phyloP scores from a whole-genome alignment of 2,329 filamentous ascomycete species.

The Rachicladosporium sp. region DNA sequence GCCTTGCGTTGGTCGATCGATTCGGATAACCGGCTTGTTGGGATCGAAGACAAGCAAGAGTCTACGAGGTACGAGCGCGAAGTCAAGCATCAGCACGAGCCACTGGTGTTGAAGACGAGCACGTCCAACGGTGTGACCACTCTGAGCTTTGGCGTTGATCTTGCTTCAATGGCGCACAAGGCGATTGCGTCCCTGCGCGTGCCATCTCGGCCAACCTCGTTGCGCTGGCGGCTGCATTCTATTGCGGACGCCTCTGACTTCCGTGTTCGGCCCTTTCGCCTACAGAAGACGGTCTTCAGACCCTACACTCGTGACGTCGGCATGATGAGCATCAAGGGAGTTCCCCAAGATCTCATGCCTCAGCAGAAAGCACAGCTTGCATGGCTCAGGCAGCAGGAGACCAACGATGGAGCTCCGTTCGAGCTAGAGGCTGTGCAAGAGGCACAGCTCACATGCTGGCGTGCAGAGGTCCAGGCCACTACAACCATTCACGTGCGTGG shows the following conservation, averaged over 20 bases:
- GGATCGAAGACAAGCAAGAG: constrained; percentile 39
- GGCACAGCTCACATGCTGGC: constrained; percentile 30
- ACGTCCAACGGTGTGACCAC: not conserved
- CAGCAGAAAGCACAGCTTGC: constrained; percentile 42
- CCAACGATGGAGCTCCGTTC: constrained; percentile 9
- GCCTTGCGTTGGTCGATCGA: constrained; percentile 26
- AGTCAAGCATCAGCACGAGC: constrained; percentile 37
- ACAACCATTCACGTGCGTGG: constrained; percentile 36
- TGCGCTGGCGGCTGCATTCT: too few relatives aligned
- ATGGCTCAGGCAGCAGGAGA: constrained; percentile 50
- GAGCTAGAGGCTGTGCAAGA: constrained; percentile 22
- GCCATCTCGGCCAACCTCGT: too few relatives aligned
- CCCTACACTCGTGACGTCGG: too few relatives aligned
- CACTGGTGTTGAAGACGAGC: constrained; percentile 10
- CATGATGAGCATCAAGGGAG: too few relatives aligned
- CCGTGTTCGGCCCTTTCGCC: too few relatives aligned
- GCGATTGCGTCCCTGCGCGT: constrained; percentile 12
- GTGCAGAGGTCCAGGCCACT: constrained; percentile 42
- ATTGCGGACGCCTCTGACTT: too few relatives aligned
- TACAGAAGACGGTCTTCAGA: too few relatives aligned
- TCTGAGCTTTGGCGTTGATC: constrained; percentile 17
- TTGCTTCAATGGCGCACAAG: constrained; percentile 18
- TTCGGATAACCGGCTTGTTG: constrained; percentile 23
- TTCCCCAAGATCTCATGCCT: too few relatives aligned
- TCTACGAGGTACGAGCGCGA: constrained; percentile 40